A percentile compares a stretch with the other conserved stretches of the same genome.
Evolutionary conservation across 768 basidiomycete genomes (phyloP).

Genomic region (Boletus rufocinnamomeus): DNA sequence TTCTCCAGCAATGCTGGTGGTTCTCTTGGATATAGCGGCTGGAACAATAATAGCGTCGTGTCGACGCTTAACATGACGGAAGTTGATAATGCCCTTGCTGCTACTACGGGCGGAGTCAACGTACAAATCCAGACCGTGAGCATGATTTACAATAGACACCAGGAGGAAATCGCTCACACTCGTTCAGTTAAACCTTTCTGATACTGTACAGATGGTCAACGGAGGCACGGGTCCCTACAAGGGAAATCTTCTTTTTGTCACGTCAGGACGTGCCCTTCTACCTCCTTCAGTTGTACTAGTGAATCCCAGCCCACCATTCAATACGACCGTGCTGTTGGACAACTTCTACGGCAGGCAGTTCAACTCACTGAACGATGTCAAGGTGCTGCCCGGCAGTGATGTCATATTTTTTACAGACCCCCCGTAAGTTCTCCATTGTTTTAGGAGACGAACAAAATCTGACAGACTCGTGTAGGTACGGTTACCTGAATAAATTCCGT

Average conservation of each 20-base stretch:
- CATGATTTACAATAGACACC: constrained; percentile 1
- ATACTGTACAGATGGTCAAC: constrained; percentile 68
- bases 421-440: constrained; percentile 42
- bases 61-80: constrained; percentile 63
- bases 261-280: constrained; percentile 61
- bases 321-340: constrained; percentile 67
- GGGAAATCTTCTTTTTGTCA: constrained; percentile 59
- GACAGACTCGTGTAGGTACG: constrained; percentile 48
- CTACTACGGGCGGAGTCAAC: constrained; percentile 13
- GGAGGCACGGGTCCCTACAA: constrained; percentile 66
- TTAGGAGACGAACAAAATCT: background rate
- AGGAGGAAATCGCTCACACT: constrained; percentile 1
- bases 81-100: constrained; percentile 47
- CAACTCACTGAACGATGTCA: constrained; percentile 80
- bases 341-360: constrained; percentile 82
- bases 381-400: constrained; percentile 65
- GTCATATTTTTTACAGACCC: constrained; percentile 77
- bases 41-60: constrained; percentile 63
- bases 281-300: constrained; percentile 67
- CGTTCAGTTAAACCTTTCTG: constrained; percentile 55
- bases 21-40: constrained; percentile 59
- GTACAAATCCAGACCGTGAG: constrained; percentile 47
- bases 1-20: constrained; percentile 75
- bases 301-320: constrained; percentile 63
- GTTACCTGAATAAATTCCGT: constrained; percentile 66